phyloP scores from a whole-genome alignment of 2,329 filamentous ascomycete genomes.

The Beauveria varroae region DNA sequence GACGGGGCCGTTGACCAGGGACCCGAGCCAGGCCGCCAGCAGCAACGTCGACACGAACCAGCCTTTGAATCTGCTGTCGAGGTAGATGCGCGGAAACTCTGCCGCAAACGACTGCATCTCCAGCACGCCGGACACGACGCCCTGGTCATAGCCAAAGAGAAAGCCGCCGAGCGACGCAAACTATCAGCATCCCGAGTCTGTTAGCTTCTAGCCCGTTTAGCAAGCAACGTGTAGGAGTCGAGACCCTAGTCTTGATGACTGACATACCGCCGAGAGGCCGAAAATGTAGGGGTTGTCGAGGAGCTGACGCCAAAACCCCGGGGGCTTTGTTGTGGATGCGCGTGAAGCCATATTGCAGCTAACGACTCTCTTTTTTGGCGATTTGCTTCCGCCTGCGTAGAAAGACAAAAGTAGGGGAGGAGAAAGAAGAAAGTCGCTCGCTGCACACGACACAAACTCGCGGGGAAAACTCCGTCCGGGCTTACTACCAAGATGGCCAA shows the following conservation, averaged over 20 bases:
- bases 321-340: background rate
- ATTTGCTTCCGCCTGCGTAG: background rate
- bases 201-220: background rate
- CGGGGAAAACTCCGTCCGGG: background rate
- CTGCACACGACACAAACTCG: background rate
- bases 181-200: constrained; percentile 7
- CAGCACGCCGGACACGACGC: constrained; percentile 39
- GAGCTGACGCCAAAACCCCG: constrained; percentile 19
- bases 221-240: no score
- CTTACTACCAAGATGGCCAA: background rate
- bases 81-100: constrained; percentile 26
- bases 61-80: constrained; percentile 39
- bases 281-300: constrained; percentile 36
- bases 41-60: constrained; percentile 46
- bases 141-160: constrained; percentile 43
- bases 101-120: constrained; percentile 36
- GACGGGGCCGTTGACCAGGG: constrained; percentile 34
- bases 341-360: background rate
- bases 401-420: background rate
- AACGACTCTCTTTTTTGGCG: no score
- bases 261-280: constrained; percentile 33
- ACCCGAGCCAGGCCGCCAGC: constrained; percentile 41
- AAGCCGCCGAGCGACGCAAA: constrained; percentile 33
- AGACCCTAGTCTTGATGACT: constrained; percentile 3
- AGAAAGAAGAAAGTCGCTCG: background rate